Conservation (phyloP, 768 basidiomycete genomes). For the Fistulinella prunicolor region DNA sequence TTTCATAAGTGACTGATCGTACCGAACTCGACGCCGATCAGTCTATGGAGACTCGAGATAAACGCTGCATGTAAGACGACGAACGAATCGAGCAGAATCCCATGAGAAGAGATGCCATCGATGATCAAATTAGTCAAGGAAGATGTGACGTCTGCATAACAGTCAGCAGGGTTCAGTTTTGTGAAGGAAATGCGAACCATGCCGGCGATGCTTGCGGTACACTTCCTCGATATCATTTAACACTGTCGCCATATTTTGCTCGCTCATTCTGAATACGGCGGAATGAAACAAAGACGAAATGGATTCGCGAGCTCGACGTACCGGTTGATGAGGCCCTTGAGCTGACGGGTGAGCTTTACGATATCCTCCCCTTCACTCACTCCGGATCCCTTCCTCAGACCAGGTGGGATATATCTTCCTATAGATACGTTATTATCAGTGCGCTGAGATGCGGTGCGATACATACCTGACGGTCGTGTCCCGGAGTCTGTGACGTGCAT, state of each 20-base stretch:
- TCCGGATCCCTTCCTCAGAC: conserved; percentile 56
- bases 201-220: conserved; percentile 72
- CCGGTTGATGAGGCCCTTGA: conserved; percentile 90
- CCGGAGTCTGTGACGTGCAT: background rate
- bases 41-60: conserved; percentile 74
- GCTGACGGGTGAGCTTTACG: conserved; percentile 63
- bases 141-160: conserved; percentile 69
- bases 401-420: conserved; percentile 79
- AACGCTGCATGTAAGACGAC: conserved; percentile 87
- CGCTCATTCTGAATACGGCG: conserved; percentile 93
- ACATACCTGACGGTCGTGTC: conserved; percentile 12
- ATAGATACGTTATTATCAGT: conserved; percentile 4
- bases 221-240: conserved; percentile 70
- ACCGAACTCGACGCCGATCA: conserved; percentile 90
- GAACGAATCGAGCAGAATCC: conserved; percentile 82
- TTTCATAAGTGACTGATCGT: conserved; percentile 24
- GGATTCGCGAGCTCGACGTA: conserved; percentile 27
- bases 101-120: conserved; percentile 74
- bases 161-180: conserved; percentile 7
- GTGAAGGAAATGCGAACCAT: conserved; percentile 49
- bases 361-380: conserved; percentile 37
- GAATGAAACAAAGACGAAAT: conserved; percentile 1
- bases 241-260: conserved; percentile 80
- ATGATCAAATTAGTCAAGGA: conserved; percentile 74
- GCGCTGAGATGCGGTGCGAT: conserved; percentile 4